Evolutionary conservation across 1,284 basidiomycete species (phyloP).

Genomic region (Fomitopsis schrenkii): DNA sequence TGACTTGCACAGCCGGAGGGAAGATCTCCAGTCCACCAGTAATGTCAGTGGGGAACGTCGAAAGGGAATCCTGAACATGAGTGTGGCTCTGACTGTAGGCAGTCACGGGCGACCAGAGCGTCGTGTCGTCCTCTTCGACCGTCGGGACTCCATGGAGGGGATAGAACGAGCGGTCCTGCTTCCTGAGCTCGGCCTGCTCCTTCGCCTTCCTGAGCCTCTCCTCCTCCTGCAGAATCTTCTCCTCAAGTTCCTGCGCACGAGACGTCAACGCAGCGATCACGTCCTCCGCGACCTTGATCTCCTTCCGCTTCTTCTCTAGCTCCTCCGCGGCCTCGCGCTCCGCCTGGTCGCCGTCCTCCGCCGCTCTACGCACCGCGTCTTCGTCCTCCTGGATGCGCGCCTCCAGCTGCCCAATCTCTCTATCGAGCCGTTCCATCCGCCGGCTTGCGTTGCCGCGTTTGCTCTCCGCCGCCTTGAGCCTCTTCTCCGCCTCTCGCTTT

Average conservation of each 20-base stretch:
- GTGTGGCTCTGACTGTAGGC: slow-evolving; percentile 7
- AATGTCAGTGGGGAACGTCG: slow-evolving; percentile 15
- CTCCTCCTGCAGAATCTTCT: slow-evolving; percentile 40
- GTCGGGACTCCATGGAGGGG: slow-evolving; percentile 27
- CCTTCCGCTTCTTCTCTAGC: slow-evolving; percentile 56
- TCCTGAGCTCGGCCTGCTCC: slow-evolving; percentile 46
- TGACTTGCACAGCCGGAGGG: slow-evolving; percentile 16
- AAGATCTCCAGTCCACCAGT: slow-evolving; percentile 14
- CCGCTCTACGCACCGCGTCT: slow-evolving; percentile 43
- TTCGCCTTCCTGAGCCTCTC: slow-evolving; percentile 46
- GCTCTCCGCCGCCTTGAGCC: slow-evolving; percentile 66
- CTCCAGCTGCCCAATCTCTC: slow-evolving; percentile 64
- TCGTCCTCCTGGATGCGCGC: slow-evolving; percentile 50
- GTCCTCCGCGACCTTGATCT: slow-evolving; percentile 73
- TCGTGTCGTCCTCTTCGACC: slow-evolving; percentile 17
- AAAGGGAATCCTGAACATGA: slow-evolving; percentile 15
- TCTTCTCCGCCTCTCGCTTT: slow-evolving; percentile 85
- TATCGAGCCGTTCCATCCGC: slow-evolving; percentile 63
- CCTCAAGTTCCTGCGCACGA: slow-evolving; percentile 35
- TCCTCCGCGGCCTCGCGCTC: slow-evolving; percentile 43
- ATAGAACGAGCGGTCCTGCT: slow-evolving; percentile 37
- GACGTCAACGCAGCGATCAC: slow-evolving; percentile 33
- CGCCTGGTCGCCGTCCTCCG: slow-evolving; percentile 35
- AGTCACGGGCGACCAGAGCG: slow-evolving; percentile 20
- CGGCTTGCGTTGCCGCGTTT: slow-evolving; percentile 62